These are phyloP conservation scores for Tylopilus vinaceipallidus DNA, from an alignment of 768 basidiomycete genomes.

Conservation along the genomic window DNA sequence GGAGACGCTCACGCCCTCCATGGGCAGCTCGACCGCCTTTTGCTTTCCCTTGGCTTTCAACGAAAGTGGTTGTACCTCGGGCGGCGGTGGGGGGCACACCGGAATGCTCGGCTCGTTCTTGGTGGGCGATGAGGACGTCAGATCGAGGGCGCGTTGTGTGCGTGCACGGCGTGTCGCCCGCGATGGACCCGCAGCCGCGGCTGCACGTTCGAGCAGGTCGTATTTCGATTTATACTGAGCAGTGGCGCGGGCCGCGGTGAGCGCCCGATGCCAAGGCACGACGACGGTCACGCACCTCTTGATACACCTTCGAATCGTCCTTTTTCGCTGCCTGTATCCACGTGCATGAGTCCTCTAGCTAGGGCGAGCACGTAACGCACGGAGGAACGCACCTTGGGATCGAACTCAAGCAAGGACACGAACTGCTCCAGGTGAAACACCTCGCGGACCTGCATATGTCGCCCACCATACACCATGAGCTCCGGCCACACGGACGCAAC, in stretches of 20 bases:
- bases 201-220: slow-evolving; percentile 55
- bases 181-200: slow-evolving; percentile 43
- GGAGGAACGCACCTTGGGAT: slow-evolving; percentile 48
- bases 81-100: slow-evolving; percentile 3
- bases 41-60: slow-evolving; percentile 34
- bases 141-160: slow-evolving; percentile 50
- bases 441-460: slow-evolving; percentile 64
- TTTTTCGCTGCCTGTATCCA: slow-evolving; percentile 59
- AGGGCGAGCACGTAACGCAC: too few relatives aligned
- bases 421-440: slow-evolving; percentile 87
- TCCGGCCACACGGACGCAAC: background rate
- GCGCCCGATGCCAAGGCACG: background rate
- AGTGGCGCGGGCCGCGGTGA: too few relatives aligned
- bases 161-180: slow-evolving; percentile 61
- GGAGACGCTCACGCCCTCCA: slow-evolving; percentile 13
- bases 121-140: slow-evolving; percentile 31
- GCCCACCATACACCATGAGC: background rate
- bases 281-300: slow-evolving; percentile 49
- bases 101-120: slow-evolving; percentile 12
- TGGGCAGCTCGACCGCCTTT: slow-evolving; percentile 21
- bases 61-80: slow-evolving; percentile 15
- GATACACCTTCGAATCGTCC: slow-evolving; percentile 71
- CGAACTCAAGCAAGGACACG: slow-evolving; percentile 68
- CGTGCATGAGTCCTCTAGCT: background rate
- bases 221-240: slow-evolving; percentile 58